Conservation (phyloP, 441 rosid genomes). For the Metrosideros polymorpha region DNA sequence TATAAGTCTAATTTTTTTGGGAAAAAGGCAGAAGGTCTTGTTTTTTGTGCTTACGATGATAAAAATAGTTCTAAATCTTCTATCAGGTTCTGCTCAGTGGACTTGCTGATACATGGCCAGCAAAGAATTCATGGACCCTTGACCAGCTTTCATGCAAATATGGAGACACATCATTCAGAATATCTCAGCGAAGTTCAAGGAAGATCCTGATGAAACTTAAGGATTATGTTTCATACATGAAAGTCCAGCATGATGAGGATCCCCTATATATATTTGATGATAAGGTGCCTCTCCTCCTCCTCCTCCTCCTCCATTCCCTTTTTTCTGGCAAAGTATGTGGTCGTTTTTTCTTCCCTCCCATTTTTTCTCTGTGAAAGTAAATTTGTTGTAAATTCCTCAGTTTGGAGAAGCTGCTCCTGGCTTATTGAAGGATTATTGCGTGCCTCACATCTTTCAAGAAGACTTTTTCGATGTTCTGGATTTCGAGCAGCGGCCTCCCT, state of each 20-base stretch:
- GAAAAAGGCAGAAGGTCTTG: not conserved
- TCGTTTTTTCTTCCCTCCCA: not conserved
- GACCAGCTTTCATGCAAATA: conserved; percentile 54
- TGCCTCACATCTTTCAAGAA: conserved; percentile 82
- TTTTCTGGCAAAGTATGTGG: not conserved
- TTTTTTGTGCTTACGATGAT: not conserved
- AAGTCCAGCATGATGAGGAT: conserved; percentile 86
- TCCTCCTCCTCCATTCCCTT: not conserved
- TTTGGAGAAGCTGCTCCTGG: conserved; percentile 80
- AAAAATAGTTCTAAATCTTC: not conserved
- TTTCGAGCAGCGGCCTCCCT: conserved; percentile 70
- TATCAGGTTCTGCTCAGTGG: conserved; percentile 75
- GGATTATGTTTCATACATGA: conserved; percentile 76
- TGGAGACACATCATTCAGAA: conserved; percentile 66
- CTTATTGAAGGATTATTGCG: conserved; percentile 70
- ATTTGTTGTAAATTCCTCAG: conserved; percentile 26
- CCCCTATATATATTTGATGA: conserved; percentile 92
- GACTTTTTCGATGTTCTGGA: conserved; percentile 79
- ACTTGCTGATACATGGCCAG: conserved; percentile 85
- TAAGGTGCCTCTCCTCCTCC: conserved; percentile 34
- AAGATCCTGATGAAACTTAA: conserved; percentile 65
- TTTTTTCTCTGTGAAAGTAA: not conserved
- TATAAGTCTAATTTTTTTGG: not conserved
- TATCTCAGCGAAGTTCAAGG: conserved; percentile 71
- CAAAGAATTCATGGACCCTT: conserved; percentile 69